Base-by-base conservation (phyloP, 1,284 basidiomycete genomes). In the Peniophora sp. region DNA sequence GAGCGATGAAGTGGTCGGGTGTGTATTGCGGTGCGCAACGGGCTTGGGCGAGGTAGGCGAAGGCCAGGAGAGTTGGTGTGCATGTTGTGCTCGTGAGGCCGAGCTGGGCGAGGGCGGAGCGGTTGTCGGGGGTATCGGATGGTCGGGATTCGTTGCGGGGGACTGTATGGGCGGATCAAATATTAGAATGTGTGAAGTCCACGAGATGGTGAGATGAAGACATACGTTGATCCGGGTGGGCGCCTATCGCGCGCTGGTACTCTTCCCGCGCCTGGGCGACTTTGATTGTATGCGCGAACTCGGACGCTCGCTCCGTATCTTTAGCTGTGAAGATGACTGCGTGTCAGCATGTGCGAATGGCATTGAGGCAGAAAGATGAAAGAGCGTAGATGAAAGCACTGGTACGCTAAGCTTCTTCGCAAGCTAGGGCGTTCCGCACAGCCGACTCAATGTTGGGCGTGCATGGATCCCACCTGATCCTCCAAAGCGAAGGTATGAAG, bases 31-130 rank as follows among this genome's bases (percentile, higher is more conserved):
- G 86, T 58, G 88, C 80, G 63, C 88, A 91, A 52, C 87, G 83
- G 59, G 81, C 85, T 63, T 90, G 86, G 0, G 85, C 81, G 49
- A 83, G 67, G 60, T 90, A 91, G 0, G 80, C 85, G 61, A 86
- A 89, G n/a, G 69, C 69, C 47, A 91, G 72, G 6, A 87, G 68
- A 23, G 85, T 88, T 89, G 54, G 27, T 49, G 17, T 12, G 58
- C 79, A 86, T 8, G 81, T 78, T 47, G 71, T 76, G 6, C 75
- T 70, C 9, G 85, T 88, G 60, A 87, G 63, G 9, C 86, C 86
- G 42, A 89, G 70, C 32, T 36, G 49, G 20, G 15, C n/a, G 27
- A 18, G 35, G 42, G 44, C 3, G 18, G 32, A 48, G 18, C n/a
- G n/a, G 15, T 44, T 23, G 36, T 3, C 23, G 8, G 24, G 17